Conservation (phyloP, 345 rosid species). For the Gossypium turneri region DNA sequence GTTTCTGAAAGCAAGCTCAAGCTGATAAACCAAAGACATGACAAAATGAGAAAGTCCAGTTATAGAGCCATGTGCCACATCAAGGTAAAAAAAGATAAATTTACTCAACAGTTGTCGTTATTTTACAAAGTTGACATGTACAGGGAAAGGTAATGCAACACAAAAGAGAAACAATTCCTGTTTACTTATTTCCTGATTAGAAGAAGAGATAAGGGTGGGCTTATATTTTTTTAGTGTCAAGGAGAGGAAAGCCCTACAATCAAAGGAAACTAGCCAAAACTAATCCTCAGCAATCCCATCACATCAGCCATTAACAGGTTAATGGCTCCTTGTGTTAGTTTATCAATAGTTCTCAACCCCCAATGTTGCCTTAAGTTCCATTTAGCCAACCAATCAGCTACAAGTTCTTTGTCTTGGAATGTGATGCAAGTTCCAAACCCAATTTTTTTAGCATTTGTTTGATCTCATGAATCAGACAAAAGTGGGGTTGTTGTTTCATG, state of each 20-base stretch:
- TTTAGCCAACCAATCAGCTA: background rate
- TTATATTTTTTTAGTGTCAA: background rate
- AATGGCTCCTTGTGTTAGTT: background rate
- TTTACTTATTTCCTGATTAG: background rate
- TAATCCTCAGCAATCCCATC: background rate
- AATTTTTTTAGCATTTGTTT: background rate
- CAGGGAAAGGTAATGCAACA: background rate
- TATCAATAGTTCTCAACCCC: background rate
- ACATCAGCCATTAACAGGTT: background rate
- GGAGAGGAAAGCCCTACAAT: background rate
- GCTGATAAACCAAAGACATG: constrained; percentile 40
- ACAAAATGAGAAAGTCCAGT: constrained; percentile 2
- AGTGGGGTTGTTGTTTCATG: background rate
- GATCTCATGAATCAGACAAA: background rate
- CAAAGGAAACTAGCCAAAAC: background rate
- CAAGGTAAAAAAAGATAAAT: background rate
- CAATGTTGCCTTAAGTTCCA: background rate
- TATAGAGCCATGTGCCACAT: background rate
- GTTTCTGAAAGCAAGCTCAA: constrained; percentile 67
- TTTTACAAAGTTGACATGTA: background rate
- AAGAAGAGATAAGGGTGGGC: background rate
- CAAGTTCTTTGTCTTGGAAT: background rate
- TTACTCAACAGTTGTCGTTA: background rate
- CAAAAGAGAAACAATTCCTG: background rate
- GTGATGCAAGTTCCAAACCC: background rate